Percentiles rank a stretch among this genome's conserved stretches.
These are phyloP conservation scores for Carex sylvatica DNA, from an alignment of 202 grass and related monocot genomes.

Conservation along the genomic window DNA sequence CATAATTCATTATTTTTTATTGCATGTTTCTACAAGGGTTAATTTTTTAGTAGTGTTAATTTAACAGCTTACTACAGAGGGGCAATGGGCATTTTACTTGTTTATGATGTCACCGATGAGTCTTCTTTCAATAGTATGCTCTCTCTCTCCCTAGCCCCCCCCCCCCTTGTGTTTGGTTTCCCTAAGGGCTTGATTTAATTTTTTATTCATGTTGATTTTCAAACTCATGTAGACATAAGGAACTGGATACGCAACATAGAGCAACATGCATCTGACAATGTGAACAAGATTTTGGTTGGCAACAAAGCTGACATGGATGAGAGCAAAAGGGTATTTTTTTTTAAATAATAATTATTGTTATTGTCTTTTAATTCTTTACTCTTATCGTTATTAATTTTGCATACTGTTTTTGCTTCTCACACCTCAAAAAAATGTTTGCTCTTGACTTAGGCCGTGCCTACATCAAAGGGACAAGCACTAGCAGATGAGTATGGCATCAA, in stretches of 20 bases:
- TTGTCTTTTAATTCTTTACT: not conserved
- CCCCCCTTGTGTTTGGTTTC: not conserved
- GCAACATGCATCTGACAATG: conserved; percentile 59
- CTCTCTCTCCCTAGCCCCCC: not conserved
- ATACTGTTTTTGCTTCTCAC: conserved; percentile 19
- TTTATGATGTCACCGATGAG: conserved; percentile 66
- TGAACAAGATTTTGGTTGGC: conserved; percentile 77
- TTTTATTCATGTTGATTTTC: conserved; percentile 16
- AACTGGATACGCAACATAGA: conserved; percentile 72
- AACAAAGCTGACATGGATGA: conserved; percentile 76
- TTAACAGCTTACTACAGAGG: conserved; percentile 49
- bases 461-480: conserved; percentile 64
- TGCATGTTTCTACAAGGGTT: not conserved
- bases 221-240: conserved; percentile 44
- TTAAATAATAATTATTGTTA: not conserved
- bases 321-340: conserved; percentile 54
- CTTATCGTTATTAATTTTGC: not conserved
- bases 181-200: not conserved
- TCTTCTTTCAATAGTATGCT: conserved; percentile 55
- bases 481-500: conserved; percentile 67
- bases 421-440: conserved; percentile 15
- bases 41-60: not conserved
- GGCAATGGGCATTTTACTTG: conserved; percentile 65
- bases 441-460: conserved; percentile 46
- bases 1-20: not conserved